These are phyloP conservation scores for Globisporangium lucens DNA, from an alignment of 352 stramenopile species.

Conservation along the genomic window DNA sequence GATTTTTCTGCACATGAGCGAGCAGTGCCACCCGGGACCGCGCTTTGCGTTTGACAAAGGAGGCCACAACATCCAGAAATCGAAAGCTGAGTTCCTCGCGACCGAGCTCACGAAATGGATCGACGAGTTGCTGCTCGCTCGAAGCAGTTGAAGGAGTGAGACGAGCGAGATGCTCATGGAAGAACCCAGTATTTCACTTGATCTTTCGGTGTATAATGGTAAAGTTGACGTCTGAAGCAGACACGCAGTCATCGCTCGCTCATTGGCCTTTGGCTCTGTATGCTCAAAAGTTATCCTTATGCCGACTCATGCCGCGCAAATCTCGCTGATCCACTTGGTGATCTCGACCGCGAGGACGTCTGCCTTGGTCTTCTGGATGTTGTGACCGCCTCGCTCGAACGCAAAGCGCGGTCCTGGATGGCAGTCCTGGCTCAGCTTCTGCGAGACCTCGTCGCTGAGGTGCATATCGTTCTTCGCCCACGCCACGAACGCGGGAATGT, in stretches of 20 bases:
- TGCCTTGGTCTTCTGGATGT: conserved; percentile 71
- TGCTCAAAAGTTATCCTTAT: not conserved
- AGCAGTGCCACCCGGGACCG: conserved; percentile 25
- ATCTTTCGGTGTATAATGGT: no score
- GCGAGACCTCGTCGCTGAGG: conserved; percentile 2
- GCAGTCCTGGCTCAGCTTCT: conserved; percentile 17
- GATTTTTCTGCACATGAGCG: conserved; percentile 42
- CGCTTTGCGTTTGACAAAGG: conserved; percentile 47
- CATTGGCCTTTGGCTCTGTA: not conserved
- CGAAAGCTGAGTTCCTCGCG: conserved; percentile 40
- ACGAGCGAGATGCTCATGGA: not conserved
- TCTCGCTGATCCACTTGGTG: conserved; percentile 5
- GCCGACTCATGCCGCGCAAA: not conserved
- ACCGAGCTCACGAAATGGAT: conserved; percentile 45
- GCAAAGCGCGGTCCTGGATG: conserved; percentile 33
- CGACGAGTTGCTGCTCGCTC: not conserved
- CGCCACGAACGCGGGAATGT: conserved; percentile 43
- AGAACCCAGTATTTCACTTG: not conserved
- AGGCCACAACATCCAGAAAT: conserved; percentile 81
- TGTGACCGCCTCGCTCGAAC: conserved; percentile 60
- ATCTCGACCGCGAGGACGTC: conserved; percentile 8
- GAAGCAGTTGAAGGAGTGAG: not conserved
- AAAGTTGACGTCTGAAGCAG: no score
- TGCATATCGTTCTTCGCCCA: conserved; percentile 52
- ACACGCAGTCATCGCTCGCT: not conserved